A percentile compares a stretch with the other conserved stretches of the same genome.
Conservation (phyloP, 169 alveolate species). For the Neospora caninum region DNA sequence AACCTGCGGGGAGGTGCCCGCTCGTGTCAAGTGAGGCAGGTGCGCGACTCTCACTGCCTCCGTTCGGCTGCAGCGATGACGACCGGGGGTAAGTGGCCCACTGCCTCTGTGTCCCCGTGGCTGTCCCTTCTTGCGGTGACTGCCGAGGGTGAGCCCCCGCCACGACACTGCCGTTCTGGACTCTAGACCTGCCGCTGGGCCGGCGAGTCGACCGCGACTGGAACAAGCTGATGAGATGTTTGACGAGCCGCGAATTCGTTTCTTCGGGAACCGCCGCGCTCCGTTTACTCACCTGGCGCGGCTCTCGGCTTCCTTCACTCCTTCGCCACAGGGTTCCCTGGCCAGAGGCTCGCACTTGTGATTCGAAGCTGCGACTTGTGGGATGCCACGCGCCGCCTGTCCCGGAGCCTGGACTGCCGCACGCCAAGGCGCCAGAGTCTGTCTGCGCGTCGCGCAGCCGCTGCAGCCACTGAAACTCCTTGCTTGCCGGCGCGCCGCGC, state of each 20-base stretch:
- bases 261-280: not conserved
- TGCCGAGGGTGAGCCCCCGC: not conserved
- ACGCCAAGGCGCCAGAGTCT: not conserved
- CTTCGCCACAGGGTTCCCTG: no score
- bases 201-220: not conserved
- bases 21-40: not conserved
- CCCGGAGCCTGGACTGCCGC: not conserved
- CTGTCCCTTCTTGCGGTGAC: no score
- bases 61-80: not conserved
- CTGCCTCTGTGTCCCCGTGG: no score
- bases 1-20: not conserved
- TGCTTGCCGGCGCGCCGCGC: not conserved
- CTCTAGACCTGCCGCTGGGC: not conserved
- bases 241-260: not conserved
- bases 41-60: not conserved
- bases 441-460: not conserved
- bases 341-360: no score
- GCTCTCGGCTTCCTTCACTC: no score
- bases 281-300: no score
- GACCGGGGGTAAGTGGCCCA: not conserved
- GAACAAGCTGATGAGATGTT: not conserved
- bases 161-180: not conserved
- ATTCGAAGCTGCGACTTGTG: not conserved
- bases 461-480: constrained; percentile 8
- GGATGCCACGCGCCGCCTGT: not conserved